Conservation (phyloP, 2,329 filamentous ascomycete genomes). For the Botrytis aclada region DNA sequence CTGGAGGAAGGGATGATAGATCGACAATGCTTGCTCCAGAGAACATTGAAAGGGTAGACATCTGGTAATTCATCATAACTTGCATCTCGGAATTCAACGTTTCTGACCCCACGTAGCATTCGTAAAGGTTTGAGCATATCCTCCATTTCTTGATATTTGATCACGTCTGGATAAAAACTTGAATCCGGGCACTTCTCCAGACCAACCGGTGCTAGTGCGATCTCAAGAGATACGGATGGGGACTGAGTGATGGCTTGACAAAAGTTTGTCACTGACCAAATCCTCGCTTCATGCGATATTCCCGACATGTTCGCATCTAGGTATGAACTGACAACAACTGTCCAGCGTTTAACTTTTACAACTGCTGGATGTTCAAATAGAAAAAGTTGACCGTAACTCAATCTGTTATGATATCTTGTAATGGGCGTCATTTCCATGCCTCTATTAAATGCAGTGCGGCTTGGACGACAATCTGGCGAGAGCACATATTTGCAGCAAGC, state of each 20-base stretch:
- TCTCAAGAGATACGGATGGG: neutral
- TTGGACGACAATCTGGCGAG: neutral
- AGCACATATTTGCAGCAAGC: neutral
- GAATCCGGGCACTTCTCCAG: neutral
- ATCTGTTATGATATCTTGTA: neutral
- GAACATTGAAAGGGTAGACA: neutral
- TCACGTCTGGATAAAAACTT: neutral
- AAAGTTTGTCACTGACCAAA: neutral
- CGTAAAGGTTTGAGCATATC: neutral
- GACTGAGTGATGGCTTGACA: neutral
- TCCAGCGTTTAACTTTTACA: neutral
- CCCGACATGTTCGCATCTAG: neutral
- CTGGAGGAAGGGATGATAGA: neutral
- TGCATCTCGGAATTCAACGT: neutral
- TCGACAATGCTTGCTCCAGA: neutral
- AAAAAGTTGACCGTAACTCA: neutral
- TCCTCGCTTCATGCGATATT: neutral
- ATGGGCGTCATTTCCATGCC: neutral
- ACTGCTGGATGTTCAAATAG: neutral
- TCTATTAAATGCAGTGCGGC: neutral
- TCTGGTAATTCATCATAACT: neutral
- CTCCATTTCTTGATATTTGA: neutral
- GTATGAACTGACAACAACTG: neutral
- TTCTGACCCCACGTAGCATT: neutral
- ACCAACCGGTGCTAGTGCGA: neutral